Evolutionary conservation across 2,329 filamentous ascomycete species (phyloP), one percentile per base, ranked within the genome.

Genomic region (Ploettnerulaceae sp.): DNA sequence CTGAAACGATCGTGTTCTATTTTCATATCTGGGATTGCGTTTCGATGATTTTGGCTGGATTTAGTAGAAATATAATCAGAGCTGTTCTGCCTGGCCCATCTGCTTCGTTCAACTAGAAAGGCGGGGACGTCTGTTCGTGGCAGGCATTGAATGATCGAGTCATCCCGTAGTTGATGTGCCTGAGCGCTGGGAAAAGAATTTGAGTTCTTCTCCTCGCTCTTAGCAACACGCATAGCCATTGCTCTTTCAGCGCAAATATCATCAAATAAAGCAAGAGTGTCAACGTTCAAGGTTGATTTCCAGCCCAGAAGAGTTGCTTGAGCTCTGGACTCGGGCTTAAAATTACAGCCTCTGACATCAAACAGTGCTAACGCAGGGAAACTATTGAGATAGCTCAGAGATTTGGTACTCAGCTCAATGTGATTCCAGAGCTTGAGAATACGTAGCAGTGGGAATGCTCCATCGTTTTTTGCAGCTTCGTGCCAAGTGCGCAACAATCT

Each of bases 401-500:
- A 65, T 20, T 48, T 46, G 8, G 46, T 39, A 2, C 62, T 66
- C 2, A 66, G 12, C 3, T 57, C 54, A 20, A 45, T 18, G 31
- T 61, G 58, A 25, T 59, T 51, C 53, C 62, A 58, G 2, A 66
- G 54, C 34, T 52, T 61, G 24, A 66, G 45, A 12, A 66, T 55
- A 43, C 62, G 53, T 33, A 66, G 41, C 7, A 63, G 53, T 2
- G 49, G 47, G 22, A 66, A 66, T 3, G 55, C 53, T 1, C 51
- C 56, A 6, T 58, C 49, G 14, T 57, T 51, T 7, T 38, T 25
- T 8, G 60, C 62, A 31, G 54, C 49, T 26, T 54, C 34, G 34
- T 54, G 50, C 64, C 64, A 66, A 7, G 61, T 55, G 44, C 60
- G 54, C n/a, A 66, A 35, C 5, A 66, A 33, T 22, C 56, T 48